Evolutionary conservation across 805 yeast genomes (phyloP).

Genomic region (Hanseniaspora vineae): DNA sequence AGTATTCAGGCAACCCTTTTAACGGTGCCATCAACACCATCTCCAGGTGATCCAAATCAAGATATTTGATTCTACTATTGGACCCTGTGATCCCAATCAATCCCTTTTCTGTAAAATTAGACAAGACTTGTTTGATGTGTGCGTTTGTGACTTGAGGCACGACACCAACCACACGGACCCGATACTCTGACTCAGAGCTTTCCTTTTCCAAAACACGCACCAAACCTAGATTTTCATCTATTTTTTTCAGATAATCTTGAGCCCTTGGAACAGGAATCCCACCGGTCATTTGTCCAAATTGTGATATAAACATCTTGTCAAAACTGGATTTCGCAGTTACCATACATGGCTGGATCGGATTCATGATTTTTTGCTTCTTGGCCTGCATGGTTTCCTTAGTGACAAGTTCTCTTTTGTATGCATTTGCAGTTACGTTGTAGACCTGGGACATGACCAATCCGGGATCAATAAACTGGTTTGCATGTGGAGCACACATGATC

Average conservation of each 20-base stretch:
- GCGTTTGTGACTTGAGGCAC: no score
- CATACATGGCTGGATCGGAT: slow-evolving; percentile 25
- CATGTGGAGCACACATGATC: slow-evolving; percentile 95
- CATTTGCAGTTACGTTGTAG: slow-evolving; percentile 36
- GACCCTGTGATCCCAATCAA: slow-evolving; percentile 57
- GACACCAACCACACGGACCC: no score
- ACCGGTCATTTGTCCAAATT: slow-evolving; percentile 59
- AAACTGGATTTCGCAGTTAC: slow-evolving; percentile 77
- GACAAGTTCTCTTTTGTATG: not conserved
- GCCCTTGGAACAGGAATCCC: slow-evolving; percentile 89
- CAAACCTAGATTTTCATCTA: slow-evolving; percentile 23
- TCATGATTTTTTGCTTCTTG: not conserved
- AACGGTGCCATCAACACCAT: no score
- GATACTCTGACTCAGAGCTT: no score
- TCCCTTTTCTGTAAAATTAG: slow-evolving; percentile 47
- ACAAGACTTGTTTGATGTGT: no score
- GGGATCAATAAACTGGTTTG: slow-evolving; percentile 79
- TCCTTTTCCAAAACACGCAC: no score
- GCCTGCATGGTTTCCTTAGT: not conserved
- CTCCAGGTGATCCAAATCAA: slow-evolving; percentile 16
- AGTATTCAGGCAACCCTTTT: no score
- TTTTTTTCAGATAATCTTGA: slow-evolving; percentile 66
- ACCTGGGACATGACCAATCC: slow-evolving; percentile 76
- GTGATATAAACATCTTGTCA: slow-evolving; percentile 54
- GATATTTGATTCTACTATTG: slow-evolving; percentile 52